Conservation (phyloP, 2,329 filamentous ascomycete genomes). For the Paracamarosporium sp. region DNA sequence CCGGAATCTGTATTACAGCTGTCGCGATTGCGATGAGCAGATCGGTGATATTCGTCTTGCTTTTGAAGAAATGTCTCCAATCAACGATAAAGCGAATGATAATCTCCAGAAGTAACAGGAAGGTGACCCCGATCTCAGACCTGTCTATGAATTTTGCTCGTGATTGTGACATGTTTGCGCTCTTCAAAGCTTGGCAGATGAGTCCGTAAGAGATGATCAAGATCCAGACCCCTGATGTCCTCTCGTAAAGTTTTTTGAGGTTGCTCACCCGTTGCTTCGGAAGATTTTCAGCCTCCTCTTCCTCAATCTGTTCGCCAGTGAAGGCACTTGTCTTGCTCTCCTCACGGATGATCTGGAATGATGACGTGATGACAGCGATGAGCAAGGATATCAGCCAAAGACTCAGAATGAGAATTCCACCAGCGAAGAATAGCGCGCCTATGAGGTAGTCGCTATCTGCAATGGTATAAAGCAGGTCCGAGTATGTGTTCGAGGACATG, state of each 20-base stretch:
- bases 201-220: slow-evolving; percentile 79
- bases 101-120: slow-evolving; percentile 83
- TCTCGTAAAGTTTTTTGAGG: slow-evolving; percentile 77
- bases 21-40: slow-evolving; percentile 81
- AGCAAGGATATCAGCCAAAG: slow-evolving; percentile 94
- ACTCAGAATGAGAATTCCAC: slow-evolving; percentile 86
- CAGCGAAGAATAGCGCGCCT: slow-evolving; percentile 77
- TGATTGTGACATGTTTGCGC: slow-evolving; percentile 71
- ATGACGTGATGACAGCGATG: slow-evolving; percentile 97
- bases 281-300: slow-evolving; percentile 41
- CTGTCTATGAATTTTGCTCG: slow-evolving; percentile 70
- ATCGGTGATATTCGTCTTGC: slow-evolving; percentile 79
- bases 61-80: slow-evolving; percentile 80
- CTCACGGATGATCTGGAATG: slow-evolving; percentile 97
- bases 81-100: slow-evolving; percentile 77
- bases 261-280: slow-evolving; percentile 52
- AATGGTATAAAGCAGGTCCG: slow-evolving; percentile 92
- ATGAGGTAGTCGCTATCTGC: slow-evolving; percentile 90
- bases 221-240: slow-evolving; percentile 79
- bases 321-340: slow-evolving; percentile 96
- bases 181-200: slow-evolving; percentile 79
- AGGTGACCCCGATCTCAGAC: slow-evolving; percentile 77
- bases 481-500: slow-evolving; percentile 98
- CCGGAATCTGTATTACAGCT: slow-evolving; percentile 82
- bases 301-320: slow-evolving; percentile 69